Conservation (phyloP, 768 basidiomycete species). For the Lactarius tabidus region DNA sequence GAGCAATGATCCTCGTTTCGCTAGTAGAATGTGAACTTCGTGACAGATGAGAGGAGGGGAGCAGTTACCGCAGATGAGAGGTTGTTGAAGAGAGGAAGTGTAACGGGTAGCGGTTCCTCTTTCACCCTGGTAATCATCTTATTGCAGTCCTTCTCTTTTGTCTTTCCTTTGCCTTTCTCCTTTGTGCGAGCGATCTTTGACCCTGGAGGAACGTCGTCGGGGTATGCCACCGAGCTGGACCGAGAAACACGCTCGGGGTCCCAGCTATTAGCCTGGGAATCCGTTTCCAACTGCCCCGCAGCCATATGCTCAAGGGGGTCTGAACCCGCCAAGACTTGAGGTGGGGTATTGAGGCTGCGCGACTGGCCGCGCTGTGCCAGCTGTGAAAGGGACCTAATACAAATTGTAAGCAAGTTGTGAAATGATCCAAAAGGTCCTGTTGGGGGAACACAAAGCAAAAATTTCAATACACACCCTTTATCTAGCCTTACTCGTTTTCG, state of each 20-base stretch:
- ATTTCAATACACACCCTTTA: slow-evolving; percentile 55
- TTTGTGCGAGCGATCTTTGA: slow-evolving; percentile 17
- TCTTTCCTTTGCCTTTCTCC: slow-evolving; percentile 47
- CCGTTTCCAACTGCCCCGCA: slow-evolving; percentile 47
- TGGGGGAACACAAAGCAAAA: neutral
- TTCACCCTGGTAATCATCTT: slow-evolving; percentile 37
- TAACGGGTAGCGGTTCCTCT: slow-evolving; percentile 41
- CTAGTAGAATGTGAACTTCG: slow-evolving; percentile 30
- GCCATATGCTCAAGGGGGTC: slow-evolving; percentile 40
- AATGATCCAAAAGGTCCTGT: slow-evolving; percentile 5
- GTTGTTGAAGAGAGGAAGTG: slow-evolving; percentile 37
- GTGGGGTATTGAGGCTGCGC: slow-evolving; percentile 53
- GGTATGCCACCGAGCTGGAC: slow-evolving; percentile 43
- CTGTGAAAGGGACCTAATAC: slow-evolving; percentile 51
- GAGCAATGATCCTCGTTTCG: slow-evolving; percentile 84
- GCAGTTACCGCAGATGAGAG: slow-evolving; percentile 37
- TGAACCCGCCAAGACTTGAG: slow-evolving; percentile 40
- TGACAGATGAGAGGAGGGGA: slow-evolving; percentile 10
- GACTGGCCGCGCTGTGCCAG: slow-evolving; percentile 72
- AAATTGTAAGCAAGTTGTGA: slow-evolving; percentile 12
- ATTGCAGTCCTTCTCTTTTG: slow-evolving; percentile 34
- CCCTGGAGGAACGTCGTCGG: slow-evolving; percentile 27
- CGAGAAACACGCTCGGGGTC: slow-evolving; percentile 58
- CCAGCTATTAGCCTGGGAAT: slow-evolving; percentile 51
- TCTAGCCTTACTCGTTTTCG: slow-evolving; percentile 70